These are phyloP conservation scores for Wallacemonas sp. DNA, from an alignment of 208 protist species.

Conservation along the genomic window DNA sequence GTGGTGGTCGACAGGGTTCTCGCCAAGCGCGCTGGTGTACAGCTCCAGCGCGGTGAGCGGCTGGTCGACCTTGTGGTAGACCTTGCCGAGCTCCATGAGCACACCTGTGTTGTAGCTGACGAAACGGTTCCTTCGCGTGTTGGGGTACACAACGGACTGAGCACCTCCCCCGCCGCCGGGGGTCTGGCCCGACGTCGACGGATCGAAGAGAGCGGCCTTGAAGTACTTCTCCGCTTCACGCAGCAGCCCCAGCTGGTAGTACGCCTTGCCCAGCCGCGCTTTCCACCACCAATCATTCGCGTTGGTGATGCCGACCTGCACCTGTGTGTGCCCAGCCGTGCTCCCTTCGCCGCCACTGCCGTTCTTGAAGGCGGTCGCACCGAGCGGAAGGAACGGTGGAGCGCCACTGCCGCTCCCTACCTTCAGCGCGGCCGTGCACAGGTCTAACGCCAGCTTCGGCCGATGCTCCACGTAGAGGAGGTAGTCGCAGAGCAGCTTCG, in stretches of 20 bases:
- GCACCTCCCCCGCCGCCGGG: background rate
- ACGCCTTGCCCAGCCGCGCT: slow-evolving; percentile 90
- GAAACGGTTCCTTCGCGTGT: slow-evolving; percentile 9
- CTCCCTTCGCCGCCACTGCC: background rate
- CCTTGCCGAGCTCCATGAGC: slow-evolving; percentile 92
- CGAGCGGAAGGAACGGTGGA: slow-evolving; percentile 13
- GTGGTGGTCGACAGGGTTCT: slow-evolving; percentile 87
- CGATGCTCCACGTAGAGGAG: slow-evolving; percentile 94
- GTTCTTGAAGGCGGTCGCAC: slow-evolving; percentile 3
- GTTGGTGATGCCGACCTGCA: slow-evolving; percentile 43
- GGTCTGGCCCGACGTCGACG: background rate
- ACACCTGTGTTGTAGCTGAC: slow-evolving; percentile 82
- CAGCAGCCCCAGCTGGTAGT: slow-evolving; percentile 94
- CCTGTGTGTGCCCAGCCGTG: background rate
- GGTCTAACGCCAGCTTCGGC: slow-evolving; percentile 88
- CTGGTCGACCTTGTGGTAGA: slow-evolving; percentile 93
- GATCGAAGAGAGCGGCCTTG: slow-evolving; percentile 71
- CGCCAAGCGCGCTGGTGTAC: slow-evolving; percentile 67
- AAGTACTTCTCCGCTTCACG: slow-evolving; percentile 93
- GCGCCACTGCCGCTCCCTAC: background rate
- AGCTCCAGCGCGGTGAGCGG: slow-evolving; percentile 92
- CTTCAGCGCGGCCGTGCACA: slow-evolving; percentile 63
- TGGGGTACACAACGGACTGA: background rate
- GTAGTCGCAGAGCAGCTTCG: slow-evolving; percentile 95
- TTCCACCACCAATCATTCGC: slow-evolving; percentile 96